Evolutionary conservation across 352 stramenopile species (phyloP).

Genomic region (Phytophthora quininea): DNA sequence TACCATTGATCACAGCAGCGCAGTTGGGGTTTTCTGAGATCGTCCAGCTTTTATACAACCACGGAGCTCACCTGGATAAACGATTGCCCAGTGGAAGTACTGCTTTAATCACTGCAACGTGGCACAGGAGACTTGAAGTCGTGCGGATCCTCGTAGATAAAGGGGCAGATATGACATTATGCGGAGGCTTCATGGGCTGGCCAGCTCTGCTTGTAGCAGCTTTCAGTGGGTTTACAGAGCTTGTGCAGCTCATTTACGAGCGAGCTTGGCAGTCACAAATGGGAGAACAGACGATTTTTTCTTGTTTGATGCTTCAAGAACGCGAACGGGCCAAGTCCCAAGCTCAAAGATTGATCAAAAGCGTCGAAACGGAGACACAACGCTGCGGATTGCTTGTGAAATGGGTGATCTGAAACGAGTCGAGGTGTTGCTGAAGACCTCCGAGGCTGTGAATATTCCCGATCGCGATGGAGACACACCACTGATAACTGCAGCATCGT

Average conservation of each 20-base stretch:
- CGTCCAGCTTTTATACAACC: conserved; percentile 8
- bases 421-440: no score
- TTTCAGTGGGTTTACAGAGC: conserved; percentile 8
- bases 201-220: not conserved
- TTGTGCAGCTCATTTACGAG: conserved; percentile 23
- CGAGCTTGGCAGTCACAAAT: not conserved
- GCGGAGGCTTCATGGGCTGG: conserved; percentile 17
- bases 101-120: conserved; percentile 8
- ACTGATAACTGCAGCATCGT: no score
- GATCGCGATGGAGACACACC: no score
- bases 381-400: no score
- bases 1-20: conserved; percentile 13
- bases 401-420: no score
- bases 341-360: no score
- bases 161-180: conserved; percentile 8
- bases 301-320: not conserved
- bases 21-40: conserved; percentile 15
- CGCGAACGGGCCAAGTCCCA: no score
- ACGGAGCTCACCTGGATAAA: conserved; percentile 2
- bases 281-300: not conserved
- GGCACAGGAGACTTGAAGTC: conserved; percentile 5
- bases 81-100: conserved; percentile 13
- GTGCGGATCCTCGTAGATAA: conserved; percentile 14
- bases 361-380: no score
- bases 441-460: no score